Percentiles rank a stretch among this genome's conserved stretches.
Evolutionary conservation across 768 basidiomycete genomes (phyloP).

Genomic region (Trametes maxima): DNA sequence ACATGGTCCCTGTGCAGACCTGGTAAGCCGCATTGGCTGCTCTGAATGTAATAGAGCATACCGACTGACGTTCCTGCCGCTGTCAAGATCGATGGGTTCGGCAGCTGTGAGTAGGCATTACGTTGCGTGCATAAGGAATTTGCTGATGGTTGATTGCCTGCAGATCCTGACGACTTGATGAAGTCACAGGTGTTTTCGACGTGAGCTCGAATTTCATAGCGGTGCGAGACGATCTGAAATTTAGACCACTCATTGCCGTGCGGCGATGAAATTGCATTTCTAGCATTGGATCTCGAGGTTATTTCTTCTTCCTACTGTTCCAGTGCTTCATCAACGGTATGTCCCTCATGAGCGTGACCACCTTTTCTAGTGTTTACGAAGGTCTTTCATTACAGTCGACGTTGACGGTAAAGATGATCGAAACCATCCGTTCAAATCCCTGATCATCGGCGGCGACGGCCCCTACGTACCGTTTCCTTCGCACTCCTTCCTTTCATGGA

Average conservation of each 20-base stretch:
- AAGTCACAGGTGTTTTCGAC: slow-evolving; percentile 67
- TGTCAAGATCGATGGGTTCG: slow-evolving; percentile 75
- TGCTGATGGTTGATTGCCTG: slow-evolving; percentile 9
- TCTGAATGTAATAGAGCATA: neutral
- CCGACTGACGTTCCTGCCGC: neutral
- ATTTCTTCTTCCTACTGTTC: slow-evolving; percentile 93
- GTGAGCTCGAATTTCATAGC: slow-evolving; percentile 41
- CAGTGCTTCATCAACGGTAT: slow-evolving; percentile 87
- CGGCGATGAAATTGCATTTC: slow-evolving; percentile 13
- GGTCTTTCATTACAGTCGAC: slow-evolving; percentile 46
- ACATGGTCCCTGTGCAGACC: slow-evolving; percentile 36
- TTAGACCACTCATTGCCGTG: neutral
- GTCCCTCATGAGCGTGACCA: slow-evolving; percentile 24
- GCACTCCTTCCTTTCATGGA: slow-evolving; percentile 78
- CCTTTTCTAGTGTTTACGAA: neutral
- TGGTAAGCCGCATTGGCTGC: slow-evolving; percentile 39
- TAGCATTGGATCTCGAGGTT: slow-evolving; percentile 82
- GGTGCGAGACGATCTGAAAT: neutral
- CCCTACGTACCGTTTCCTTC: slow-evolving; percentile 79
- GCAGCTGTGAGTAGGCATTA: slow-evolving; percentile 62
- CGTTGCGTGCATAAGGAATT: neutral
- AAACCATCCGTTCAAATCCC: slow-evolving; percentile 65
- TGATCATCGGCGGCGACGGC: slow-evolving; percentile 76
- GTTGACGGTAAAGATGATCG: slow-evolving; percentile 75
- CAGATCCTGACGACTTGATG: slow-evolving; percentile 85